Evolutionary conservation across 495 filamentous ascomycete genomes (phyloP).

Genomic region (Sabuloglossum arenarium): DNA sequence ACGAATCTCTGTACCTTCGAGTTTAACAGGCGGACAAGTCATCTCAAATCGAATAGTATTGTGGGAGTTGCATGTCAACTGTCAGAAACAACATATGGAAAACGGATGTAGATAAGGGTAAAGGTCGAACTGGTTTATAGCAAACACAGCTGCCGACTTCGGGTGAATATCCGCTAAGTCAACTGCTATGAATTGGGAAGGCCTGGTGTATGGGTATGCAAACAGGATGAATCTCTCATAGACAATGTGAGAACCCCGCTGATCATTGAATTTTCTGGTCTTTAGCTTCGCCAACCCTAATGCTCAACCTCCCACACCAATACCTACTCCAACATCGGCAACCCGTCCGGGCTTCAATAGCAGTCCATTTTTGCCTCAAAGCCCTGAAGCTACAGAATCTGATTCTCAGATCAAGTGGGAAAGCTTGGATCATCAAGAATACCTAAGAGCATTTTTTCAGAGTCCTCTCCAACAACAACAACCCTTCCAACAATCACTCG

Average conservation of each 20-base stretch:
- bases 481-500: slow-evolving; percentile 17
- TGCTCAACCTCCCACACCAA: slow-evolving; percentile 59
- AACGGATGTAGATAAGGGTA: not conserved
- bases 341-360: slow-evolving; percentile 27
- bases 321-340: slow-evolving; percentile 46
- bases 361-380: slow-evolving; percentile 45
- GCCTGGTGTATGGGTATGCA: slow-evolving; percentile 1
- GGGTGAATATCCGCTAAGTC: not conserved
- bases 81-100: not conserved
- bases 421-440: slow-evolving; percentile 27
- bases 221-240: not conserved
- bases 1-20: not conserved
- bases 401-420: slow-evolving; percentile 24
- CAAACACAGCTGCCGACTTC: not conserved
- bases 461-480: slow-evolving; percentile 15
- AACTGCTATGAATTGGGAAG: slow-evolving; percentile 4
- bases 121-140: not conserved
- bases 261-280: not conserved
- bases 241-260: not conserved
- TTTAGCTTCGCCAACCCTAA: slow-evolving; percentile 58
- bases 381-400: slow-evolving; percentile 31
- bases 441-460: slow-evolving; percentile 30
- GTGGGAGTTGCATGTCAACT: not conserved
- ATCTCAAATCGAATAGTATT: not conserved
- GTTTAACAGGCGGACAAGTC: not conserved